A percentile compares a stretch with the other conserved stretches of the same genome.
phyloP scores from a whole-genome alignment of 768 basidiomycete species.

The Dendrothele bispora region DNA sequence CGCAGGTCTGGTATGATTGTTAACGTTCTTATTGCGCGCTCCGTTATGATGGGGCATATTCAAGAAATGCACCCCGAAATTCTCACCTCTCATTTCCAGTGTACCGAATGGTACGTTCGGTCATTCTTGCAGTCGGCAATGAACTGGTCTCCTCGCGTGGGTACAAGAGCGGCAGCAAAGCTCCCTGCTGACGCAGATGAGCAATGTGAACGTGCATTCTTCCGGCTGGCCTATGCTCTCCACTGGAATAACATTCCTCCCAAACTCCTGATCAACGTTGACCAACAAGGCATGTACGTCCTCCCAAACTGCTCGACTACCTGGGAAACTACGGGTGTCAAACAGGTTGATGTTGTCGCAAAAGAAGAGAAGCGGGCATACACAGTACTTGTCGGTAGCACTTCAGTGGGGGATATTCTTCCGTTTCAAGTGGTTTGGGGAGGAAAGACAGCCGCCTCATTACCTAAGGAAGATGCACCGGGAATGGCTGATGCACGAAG shows the following conservation, averaged over 20 bases:
- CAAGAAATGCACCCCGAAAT: slow-evolving; percentile 2
- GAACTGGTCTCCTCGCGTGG: background rate
- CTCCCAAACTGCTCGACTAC: slow-evolving; percentile 6
- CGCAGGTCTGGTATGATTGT: slow-evolving; percentile 11
- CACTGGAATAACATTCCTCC: slow-evolving; percentile 9
- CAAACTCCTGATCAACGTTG: slow-evolving; percentile 15
- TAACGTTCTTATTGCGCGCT: slow-evolving; percentile 5
- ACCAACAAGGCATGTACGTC: slow-evolving; percentile 11
- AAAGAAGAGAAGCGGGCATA: slow-evolving; percentile 20
- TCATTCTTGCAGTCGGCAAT: too few species aligned
- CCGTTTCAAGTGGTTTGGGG: slow-evolving; percentile 31
- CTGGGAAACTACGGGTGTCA: slow-evolving; percentile 5
- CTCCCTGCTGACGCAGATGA: slow-evolving; percentile 8
- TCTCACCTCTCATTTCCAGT: slow-evolving; percentile 11
- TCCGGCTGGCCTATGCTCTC: slow-evolving; percentile 4
- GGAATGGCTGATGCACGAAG: slow-evolving; percentile 10
- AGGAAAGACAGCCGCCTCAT: slow-evolving; percentile 13
- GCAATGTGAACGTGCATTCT: background rate
- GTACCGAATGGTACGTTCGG: slow-evolving; percentile 11
- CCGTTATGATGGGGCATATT: slow-evolving; percentile 14
- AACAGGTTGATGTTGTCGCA: slow-evolving; percentile 19
- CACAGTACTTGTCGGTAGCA: slow-evolving; percentile 24
- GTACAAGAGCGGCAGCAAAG: slow-evolving; percentile 6
- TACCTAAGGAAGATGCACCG: slow-evolving; percentile 9
- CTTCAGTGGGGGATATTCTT: slow-evolving; percentile 20